Evolutionary conservation across 176 grass and related monocot species (phyloP).

Genomic region (Triticum dicoccoides): DNA sequence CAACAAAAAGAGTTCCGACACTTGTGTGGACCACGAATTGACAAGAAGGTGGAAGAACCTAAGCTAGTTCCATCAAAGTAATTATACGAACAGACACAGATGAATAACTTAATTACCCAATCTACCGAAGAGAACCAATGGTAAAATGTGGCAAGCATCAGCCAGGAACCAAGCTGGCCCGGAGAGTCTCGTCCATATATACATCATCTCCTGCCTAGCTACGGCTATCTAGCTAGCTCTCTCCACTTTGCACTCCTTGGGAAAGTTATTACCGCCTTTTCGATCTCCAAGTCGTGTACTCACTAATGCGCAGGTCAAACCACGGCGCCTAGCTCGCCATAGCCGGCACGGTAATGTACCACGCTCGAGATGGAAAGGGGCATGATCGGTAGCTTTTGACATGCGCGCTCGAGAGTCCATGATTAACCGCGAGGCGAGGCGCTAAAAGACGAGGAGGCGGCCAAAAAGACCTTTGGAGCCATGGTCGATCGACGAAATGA

Average conservation of each 20-base stretch:
- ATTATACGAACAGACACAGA: too few relatives aligned
- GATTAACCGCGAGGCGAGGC: slow-evolving; percentile 32
- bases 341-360: neutral
- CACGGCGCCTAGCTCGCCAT: neutral
- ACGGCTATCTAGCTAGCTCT: neutral
- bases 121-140: neutral
- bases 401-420: slow-evolving; percentile 52
- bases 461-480: slow-evolving; percentile 23
- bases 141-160: neutral
- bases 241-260: neutral
- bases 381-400: slow-evolving; percentile 40
- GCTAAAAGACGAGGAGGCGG: neutral
- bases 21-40: too few relatives aligned
- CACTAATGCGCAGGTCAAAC: slow-evolving; percentile 32
- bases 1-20: too few relatives aligned
- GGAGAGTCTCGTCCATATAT: neutral
- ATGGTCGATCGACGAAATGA: neutral
- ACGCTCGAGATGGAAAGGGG: slow-evolving; percentile 25
- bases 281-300: neutral
- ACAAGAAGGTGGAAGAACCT: too few relatives aligned
- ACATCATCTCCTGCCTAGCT: neutral
- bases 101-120: too few relatives aligned
- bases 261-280: neutral
- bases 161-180: neutral
- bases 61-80: too few relatives aligned